Evolutionary conservation across 1,284 basidiomycete genomes (phyloP).

Genomic region (Heterobasidion irregulare): DNA sequence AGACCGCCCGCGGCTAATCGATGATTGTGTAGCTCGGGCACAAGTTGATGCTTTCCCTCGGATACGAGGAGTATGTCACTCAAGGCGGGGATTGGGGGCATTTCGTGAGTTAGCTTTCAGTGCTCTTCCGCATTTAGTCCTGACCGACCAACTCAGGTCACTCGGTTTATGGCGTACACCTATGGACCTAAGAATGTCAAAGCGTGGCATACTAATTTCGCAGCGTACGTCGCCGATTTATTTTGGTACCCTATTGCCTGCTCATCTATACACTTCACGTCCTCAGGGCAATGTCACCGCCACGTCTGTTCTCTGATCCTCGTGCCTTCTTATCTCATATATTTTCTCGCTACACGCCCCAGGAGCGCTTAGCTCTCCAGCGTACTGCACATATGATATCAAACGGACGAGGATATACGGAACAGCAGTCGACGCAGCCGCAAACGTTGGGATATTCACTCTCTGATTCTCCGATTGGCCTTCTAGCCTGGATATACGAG

Average conservation of each 20-base stretch:
- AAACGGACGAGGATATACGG: conserved; percentile 20
- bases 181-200: conserved; percentile 25
- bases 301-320: conserved; percentile 16
- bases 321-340: conserved; percentile 17
- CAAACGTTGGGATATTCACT: conserved; percentile 37
- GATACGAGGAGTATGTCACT: conserved; percentile 38
- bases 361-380: conserved; percentile 16
- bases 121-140: neutral
- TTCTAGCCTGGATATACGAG: conserved; percentile 57
- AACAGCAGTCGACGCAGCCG: conserved; percentile 25
- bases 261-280: neutral
- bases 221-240: conserved; percentile 14
- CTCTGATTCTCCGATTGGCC: conserved; percentile 47
- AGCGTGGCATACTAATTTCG: conserved; percentile 28
- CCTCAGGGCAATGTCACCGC: conserved; percentile 5
- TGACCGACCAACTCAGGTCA: conserved; percentile 18
- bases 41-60: conserved; percentile 37
- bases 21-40: conserved; percentile 12
- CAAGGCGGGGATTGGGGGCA: conserved; percentile 41
- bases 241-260: neutral
- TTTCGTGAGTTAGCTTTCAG: conserved; percentile 18
- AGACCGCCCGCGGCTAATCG: neutral
- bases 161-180: conserved; percentile 16
- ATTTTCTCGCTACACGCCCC: conserved; percentile 16
- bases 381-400: conserved; percentile 11